Evolutionary conservation across 345 rosid genomes (phyloP), one percentile per base, ranked within the genome.

Genomic region (Combretum micranthum): DNA sequence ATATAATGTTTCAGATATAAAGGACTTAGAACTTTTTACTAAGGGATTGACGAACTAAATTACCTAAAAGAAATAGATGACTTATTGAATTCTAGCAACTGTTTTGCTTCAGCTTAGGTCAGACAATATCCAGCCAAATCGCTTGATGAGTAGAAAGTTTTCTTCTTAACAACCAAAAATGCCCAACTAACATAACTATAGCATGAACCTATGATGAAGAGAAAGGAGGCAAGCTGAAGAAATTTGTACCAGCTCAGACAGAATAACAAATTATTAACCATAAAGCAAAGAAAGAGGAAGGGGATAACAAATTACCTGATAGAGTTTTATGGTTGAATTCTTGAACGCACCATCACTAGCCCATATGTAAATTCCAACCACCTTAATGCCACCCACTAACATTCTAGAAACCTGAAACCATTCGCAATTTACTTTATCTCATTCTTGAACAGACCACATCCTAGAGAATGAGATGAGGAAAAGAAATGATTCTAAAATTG

Each of bases 361-460:
- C 98, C 98, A 92, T n/a, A 88, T 77, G 65, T 83, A 92, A 57
- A 88, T 62, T 44, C 98, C 98, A 61, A 88, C 64, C 47, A 88
- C 97, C 64, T 85, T 81, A 64, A 88, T 68, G 3, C 98, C 98
- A 65, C 97, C 98, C 44, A 86, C 62, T 21, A 88, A 69, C 98
- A 92, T 84, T 70, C 96, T 81, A 12, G 95, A 84, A 45, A 88
- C 95, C 95, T 91, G 66, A 50, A 62, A 63, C 49, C 46, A 32
- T 32, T 7, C 1, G 20, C 47, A 44, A 5, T 32, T 32, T 32
- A 61, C 32, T 21, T 12, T 55, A 2, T 0, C 53, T 32, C 10
- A 32, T 7, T 11, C 39, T 32, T 32, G 9, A 12, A 20, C 12
- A 14, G 15, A 17, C 15, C 19, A 19, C 16, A 43, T 47, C 23